Conservation (phyloP, 78 protist genomes). For the Chrysochromulina parva region DNA sequence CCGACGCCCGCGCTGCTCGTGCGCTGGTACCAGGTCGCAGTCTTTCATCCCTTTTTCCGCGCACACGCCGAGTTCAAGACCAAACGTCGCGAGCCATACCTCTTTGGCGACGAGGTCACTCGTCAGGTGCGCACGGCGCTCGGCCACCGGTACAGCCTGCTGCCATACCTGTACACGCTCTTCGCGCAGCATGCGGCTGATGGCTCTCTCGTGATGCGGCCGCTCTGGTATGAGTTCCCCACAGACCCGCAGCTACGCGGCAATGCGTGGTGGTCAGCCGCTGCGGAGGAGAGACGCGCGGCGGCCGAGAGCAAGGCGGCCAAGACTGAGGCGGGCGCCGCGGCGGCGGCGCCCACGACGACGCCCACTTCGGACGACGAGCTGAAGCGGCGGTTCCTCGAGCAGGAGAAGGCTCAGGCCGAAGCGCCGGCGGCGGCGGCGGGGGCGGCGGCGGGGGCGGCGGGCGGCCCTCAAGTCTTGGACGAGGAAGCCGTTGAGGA, state of each 20-base stretch:
- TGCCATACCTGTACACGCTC: slow-evolving; percentile 88
- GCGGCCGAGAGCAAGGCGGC: too few relatives aligned
- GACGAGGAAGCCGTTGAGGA: too few relatives aligned
- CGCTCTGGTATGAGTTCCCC: slow-evolving; percentile 74
- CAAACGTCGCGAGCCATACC: slow-evolving; percentile 94
- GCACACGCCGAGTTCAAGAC: slow-evolving; percentile 96
- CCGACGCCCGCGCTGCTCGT: slow-evolving; percentile 88
- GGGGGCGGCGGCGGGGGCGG: too few relatives aligned
- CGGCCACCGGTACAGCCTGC: slow-evolving; percentile 70
- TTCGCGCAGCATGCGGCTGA: background rate
- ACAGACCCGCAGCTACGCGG: slow-evolving; percentile 2
- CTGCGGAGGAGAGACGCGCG: too few relatives aligned
- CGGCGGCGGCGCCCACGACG: too few relatives aligned
- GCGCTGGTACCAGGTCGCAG: slow-evolving; percentile 96
- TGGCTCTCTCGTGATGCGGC: slow-evolving; percentile 84
- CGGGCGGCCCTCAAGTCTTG: too few relatives aligned
- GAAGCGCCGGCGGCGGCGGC: too few relatives aligned
- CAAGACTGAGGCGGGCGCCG: slow-evolving; percentile 49
- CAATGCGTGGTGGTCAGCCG: too few relatives aligned
- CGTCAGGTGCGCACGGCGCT: slow-evolving; percentile 65
- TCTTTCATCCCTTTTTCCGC: slow-evolving; percentile 97
- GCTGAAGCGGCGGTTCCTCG: background rate
- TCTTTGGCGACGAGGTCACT: slow-evolving; percentile 73
- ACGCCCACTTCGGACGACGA: too few relatives aligned
- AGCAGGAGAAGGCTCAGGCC: too few relatives aligned